Evolutionary conservation across 1,284 basidiomycete genomes (phyloP).

Genomic region (Apiotrichum sp.): DNA sequence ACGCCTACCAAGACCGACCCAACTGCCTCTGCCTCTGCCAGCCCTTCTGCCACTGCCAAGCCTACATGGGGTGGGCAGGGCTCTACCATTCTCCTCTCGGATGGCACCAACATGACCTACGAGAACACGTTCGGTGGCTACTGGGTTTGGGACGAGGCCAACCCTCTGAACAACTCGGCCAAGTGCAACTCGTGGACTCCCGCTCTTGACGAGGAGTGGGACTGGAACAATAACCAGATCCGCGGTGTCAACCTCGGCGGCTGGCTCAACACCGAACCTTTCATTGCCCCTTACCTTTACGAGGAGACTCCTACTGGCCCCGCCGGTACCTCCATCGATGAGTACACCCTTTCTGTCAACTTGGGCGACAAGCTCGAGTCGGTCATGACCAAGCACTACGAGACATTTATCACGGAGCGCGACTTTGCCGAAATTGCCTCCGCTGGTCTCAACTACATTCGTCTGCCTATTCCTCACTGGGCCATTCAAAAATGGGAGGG

Average conservation of each 20-base stretch:
- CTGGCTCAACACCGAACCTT: conserved; percentile 78
- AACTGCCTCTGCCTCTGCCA: conserved; percentile 2
- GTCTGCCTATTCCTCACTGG: conserved; percentile 77
- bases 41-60: conserved; percentile 13
- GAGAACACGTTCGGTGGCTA: conserved; percentile 67
- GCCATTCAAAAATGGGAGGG: conserved; percentile 63
- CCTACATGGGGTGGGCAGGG: conserved; percentile 59
- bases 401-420: conserved; percentile 60
- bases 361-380: conserved; percentile 59
- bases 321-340: conserved; percentile 57
- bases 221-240: conserved; percentile 67
- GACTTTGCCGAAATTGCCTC: conserved; percentile 84
- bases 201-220: conserved; percentile 73
- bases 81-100: conserved; percentile 57
- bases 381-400: conserved; percentile 68
- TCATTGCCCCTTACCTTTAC: conserved; percentile 73
- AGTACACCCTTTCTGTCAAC: conserved; percentile 60
- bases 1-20: background rate
- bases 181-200: conserved; percentile 61
- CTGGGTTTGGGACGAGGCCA: conserved; percentile 61
- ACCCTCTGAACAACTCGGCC: conserved; percentile 60
- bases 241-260: conserved; percentile 82
- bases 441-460: conserved; percentile 62
- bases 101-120: conserved; percentile 66
- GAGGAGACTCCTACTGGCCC: conserved; percentile 61